These are phyloP conservation scores for Ilyonectria robusta DNA, from an alignment of 2,329 filamentous ascomycete genomes.

Conservation along the genomic window DNA sequence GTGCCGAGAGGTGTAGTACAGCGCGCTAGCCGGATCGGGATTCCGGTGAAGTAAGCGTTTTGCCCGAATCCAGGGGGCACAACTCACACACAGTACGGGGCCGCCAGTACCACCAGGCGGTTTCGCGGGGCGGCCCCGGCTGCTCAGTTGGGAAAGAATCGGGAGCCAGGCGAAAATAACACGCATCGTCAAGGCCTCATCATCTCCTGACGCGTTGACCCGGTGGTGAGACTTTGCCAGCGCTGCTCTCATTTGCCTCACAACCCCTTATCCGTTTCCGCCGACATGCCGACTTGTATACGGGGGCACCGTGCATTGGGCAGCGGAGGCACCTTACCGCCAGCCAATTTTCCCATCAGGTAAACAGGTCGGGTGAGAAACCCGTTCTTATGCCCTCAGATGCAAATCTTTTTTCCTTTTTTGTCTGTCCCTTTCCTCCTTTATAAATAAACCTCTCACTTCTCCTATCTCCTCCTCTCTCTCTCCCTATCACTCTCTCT, in stretches of 20 bases:
- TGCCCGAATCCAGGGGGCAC: constrained; percentile 10
- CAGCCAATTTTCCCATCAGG: constrained; percentile 39
- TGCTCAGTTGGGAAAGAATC: constrained; percentile 31
- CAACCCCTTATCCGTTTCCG: constrained; percentile 40
- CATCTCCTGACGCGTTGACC: constrained; percentile 44
- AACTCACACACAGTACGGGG: background rate
- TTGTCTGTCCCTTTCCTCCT: constrained; percentile 7
- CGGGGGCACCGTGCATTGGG: constrained; percentile 45
- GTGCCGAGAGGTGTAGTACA: constrained; percentile 33
- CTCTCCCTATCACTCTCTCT: constrained; percentile 19
- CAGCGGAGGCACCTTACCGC: constrained; percentile 47
- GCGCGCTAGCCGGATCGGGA: constrained; percentile 24
- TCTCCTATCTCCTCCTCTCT: constrained; percentile 7
- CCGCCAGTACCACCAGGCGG: constrained; percentile 7
- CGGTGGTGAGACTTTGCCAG: constrained; percentile 44
- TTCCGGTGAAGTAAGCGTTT: constrained; percentile 25
- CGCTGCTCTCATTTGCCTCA: constrained; percentile 38
- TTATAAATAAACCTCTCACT: constrained; percentile 16
- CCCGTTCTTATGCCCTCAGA: constrained; percentile 29
- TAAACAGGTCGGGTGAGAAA: constrained; percentile 17
- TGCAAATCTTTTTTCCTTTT: constrained; percentile 33
- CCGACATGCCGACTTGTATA: constrained; percentile 33
- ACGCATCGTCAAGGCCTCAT: constrained; percentile 35
- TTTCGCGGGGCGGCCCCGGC: constrained; percentile 24
- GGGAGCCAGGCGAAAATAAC: constrained; percentile 31